phyloP scores from a whole-genome alignment of 805 yeast genomes.

The Pichia membranifaciens region DNA sequence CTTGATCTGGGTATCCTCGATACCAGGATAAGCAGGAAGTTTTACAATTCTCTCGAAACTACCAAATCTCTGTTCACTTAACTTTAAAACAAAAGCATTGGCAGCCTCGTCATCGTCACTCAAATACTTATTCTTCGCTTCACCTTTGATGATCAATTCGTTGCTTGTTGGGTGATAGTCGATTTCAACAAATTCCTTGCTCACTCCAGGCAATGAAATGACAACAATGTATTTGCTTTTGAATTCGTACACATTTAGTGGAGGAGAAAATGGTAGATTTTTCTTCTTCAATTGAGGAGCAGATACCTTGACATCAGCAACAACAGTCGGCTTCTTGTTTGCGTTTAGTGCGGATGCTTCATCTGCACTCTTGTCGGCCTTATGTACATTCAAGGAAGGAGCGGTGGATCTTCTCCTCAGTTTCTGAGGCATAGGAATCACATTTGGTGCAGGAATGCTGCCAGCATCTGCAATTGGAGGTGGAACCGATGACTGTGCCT shows the following conservation, averaged over 20 bases:
- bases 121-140: slow-evolving; percentile 34
- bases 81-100: slow-evolving; percentile 32
- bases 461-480: neutral
- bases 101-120: slow-evolving; percentile 31
- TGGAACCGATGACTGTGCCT: neutral
- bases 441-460: neutral
- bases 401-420: slow-evolving; percentile 15
- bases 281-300: slow-evolving; percentile 15
- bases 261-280: slow-evolving; percentile 50
- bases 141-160: slow-evolving; percentile 49
- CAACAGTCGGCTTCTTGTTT: slow-evolving; percentile 2
- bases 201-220: slow-evolving; percentile 55
- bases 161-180: slow-evolving; percentile 55
- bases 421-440: slow-evolving; percentile 1
- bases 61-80: slow-evolving; percentile 52
- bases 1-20: slow-evolving; percentile 47
- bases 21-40: slow-evolving; percentile 48
- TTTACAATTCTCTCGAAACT: slow-evolving; percentile 51
- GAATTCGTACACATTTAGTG: slow-evolving; percentile 51
- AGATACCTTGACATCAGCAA: slow-evolving; percentile 6
- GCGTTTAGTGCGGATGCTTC: neutral
- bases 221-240: slow-evolving; percentile 41
- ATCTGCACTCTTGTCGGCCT: slow-evolving; percentile 13
- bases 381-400: slow-evolving; percentile 19
- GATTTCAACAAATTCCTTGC: slow-evolving; percentile 44